phyloP scores from a whole-genome alignment of 768 basidiomycete genomes.

The Boletus sp. region DNA sequence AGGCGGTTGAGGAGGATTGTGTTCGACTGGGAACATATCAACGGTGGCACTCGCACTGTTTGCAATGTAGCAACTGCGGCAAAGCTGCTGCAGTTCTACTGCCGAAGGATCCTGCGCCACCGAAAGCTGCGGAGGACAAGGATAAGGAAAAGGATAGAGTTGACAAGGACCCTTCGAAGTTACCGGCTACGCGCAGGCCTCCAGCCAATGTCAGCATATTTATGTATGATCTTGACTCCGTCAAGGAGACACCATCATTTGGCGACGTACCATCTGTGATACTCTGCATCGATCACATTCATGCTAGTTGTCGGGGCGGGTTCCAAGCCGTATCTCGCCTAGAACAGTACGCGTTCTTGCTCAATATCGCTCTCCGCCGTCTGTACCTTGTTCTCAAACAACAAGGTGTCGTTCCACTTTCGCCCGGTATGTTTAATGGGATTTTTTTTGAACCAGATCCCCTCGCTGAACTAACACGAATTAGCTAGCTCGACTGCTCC shows the following conservation, averaged over 20 bases:
- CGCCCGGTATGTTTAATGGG: constrained; percentile 53
- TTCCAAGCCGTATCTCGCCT: constrained; percentile 91
- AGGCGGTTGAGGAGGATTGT: constrained; percentile 97
- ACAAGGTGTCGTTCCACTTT: constrained; percentile 84
- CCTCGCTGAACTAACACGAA: constrained; percentile 8
- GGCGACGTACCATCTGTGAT: constrained; percentile 71
- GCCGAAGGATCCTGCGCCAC: constrained; percentile 53
- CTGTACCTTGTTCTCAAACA: constrained; percentile 85
- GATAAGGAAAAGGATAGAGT: constrained; percentile 39
- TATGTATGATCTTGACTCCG: constrained; percentile 68
- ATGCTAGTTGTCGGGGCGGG: constrained; percentile 61
- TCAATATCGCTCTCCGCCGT: constrained; percentile 92
- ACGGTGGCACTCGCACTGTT: constrained; percentile 93
- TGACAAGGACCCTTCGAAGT: constrained; percentile 50
- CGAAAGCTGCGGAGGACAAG: constrained; percentile 50
- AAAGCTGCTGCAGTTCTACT: constrained; percentile 64
- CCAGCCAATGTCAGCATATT: constrained; percentile 81
- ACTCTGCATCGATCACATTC: constrained; percentile 76
- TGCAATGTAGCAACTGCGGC: constrained; percentile 81
- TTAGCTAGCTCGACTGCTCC: constrained; percentile 33
- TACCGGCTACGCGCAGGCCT: constrained; percentile 63
- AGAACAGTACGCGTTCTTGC: constrained; percentile 95
- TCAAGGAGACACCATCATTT: constrained; percentile 65
- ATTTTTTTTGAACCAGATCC: constrained; percentile 1
- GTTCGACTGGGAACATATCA: constrained; percentile 93